Percentiles rank a stretch among this genome's conserved stretches.
phyloP scores from a whole-genome alignment of 306 rosid genomes.

The Dalbergia cultrata region DNA sequence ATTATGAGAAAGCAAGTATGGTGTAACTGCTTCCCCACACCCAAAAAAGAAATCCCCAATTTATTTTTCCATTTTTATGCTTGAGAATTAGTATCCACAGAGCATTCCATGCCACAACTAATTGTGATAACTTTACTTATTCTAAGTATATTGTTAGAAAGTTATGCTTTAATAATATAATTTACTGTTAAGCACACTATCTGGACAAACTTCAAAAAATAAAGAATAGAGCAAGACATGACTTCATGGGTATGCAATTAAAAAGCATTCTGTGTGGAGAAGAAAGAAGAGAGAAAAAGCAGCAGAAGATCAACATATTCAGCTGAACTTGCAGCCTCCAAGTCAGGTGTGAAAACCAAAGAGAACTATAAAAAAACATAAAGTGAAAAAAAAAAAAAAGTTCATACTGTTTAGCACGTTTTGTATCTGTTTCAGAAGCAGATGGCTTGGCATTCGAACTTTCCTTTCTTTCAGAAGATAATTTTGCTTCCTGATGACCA shows the following conservation, averaged over 20 bases:
- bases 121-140: neutral
- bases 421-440: constrained; percentile 84
- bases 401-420: constrained; percentile 96
- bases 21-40: neutral
- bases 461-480: constrained; percentile 75
- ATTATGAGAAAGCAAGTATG: too few species aligned
- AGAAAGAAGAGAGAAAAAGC: constrained; percentile 15
- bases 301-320: constrained; percentile 30
- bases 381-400: constrained; percentile 39
- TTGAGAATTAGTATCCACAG: constrained; percentile 6
- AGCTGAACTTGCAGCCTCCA: constrained; percentile 38
- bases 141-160: neutral
- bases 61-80: neutral
- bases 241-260: constrained; percentile 7
- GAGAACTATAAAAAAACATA: constrained; percentile 31
- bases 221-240: constrained; percentile 4
- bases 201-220: constrained; percentile 26
- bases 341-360: constrained; percentile 13
- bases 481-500: constrained; percentile 65
- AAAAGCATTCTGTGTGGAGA: constrained; percentile 40
- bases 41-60: too few species aligned
- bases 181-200: constrained; percentile 6
- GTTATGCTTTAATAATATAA: neutral
- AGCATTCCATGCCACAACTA: constrained; percentile 17
- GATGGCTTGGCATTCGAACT: constrained; percentile 64